Base-by-base conservation (phyloP, 2,329 filamentous ascomycete species). In the Trichophyton simii region DNA sequence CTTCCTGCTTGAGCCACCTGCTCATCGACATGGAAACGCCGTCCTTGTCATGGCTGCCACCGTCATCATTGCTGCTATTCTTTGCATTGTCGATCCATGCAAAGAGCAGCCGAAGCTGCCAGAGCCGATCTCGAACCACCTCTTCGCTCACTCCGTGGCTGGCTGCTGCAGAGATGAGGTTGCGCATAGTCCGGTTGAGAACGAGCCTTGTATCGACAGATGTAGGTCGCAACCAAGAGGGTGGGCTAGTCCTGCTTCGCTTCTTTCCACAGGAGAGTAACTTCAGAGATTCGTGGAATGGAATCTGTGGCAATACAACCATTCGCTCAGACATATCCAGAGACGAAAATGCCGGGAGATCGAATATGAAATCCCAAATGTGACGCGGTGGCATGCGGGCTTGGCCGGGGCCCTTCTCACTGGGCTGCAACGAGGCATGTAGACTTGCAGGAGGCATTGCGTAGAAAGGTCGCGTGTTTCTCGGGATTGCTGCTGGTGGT, bases 291-390 rank as follows among this genome's bases (percentile, higher is more conserved):
- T 61, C 63, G 18, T 72, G 71, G 65, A 72, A 71, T 6, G 71
- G 69, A 15, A 69, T 79, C 5, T 73, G 70, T 68, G 78, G 72
- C 77, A 90, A 76, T 2, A 89, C 79, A 25, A 84, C 76, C 0
- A 80, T 80, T 60, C 83, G 81, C 68, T 95, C 90, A 0, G 86
- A 83, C 59, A 87, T 71, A 77, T 88, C 71, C 78, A 82, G 64
- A 66, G 74, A 69, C 67, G 71, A 62, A 77, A 87, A 69, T 62
- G 80, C 65, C 0, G 81, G 77, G 0, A 90, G 79, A 1, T 78
- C 74, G 70, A 95, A 89, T 1, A 96, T 70, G 87, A 89, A 92
- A 64, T 87, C 84, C 68, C 92, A 82, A 0, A 88, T 72, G 44
- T 77, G 73, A 57, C 71, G 72, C 3, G 68, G 69, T 1, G 72